A percentile compares a stretch with the other conserved stretches of the same genome.
phyloP scores from a whole-genome alignment of 2,329 filamentous ascomycete species.

The Harringtonia aguacate region DNA sequence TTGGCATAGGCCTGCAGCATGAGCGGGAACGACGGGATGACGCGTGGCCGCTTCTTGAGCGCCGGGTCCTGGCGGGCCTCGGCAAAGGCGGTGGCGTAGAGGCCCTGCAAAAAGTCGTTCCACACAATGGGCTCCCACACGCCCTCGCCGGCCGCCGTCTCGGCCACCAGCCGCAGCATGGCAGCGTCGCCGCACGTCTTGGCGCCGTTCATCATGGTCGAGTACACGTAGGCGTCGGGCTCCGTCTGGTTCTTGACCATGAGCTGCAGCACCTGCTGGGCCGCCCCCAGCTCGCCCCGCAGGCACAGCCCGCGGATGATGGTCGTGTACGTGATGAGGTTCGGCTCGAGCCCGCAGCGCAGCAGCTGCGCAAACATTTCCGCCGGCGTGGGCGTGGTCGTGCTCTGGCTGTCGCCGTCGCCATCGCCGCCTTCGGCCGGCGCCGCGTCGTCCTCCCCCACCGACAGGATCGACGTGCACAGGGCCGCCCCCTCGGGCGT shows the following conservation, averaged over 20 bases:
- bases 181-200: conserved; percentile 44
- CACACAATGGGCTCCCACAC: conserved; percentile 36
- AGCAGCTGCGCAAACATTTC: conserved; percentile 46
- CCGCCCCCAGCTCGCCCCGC: conserved; percentile 50
- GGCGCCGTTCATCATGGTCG: conserved; percentile 60
- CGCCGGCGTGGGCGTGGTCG: conserved; percentile 29
- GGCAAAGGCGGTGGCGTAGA: conserved; percentile 32
- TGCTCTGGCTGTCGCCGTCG: background rate
- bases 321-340: conserved; percentile 52
- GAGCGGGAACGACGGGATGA: conserved; percentile 28
- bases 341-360: conserved; percentile 50
- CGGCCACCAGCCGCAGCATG: conserved; percentile 43
- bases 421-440: conserved; percentile 13
- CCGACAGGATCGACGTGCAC: conserved; percentile 47
- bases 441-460: conserved; percentile 17
- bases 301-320: conserved; percentile 62
- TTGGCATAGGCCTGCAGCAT: conserved; percentile 40
- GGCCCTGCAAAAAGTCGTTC: conserved; percentile 41
- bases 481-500: conserved; percentile 36
- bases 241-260: conserved; percentile 48
- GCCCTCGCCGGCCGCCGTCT: conserved; percentile 35
- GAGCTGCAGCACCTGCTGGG: conserved; percentile 53
- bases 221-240: conserved; percentile 57
- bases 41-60: conserved; percentile 21
- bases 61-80: conserved; percentile 22